Evolutionary conservation across 805 yeast species (phyloP), one percentile per base, ranked within the genome.

Genomic region (Millerozyma acaciae): DNA sequence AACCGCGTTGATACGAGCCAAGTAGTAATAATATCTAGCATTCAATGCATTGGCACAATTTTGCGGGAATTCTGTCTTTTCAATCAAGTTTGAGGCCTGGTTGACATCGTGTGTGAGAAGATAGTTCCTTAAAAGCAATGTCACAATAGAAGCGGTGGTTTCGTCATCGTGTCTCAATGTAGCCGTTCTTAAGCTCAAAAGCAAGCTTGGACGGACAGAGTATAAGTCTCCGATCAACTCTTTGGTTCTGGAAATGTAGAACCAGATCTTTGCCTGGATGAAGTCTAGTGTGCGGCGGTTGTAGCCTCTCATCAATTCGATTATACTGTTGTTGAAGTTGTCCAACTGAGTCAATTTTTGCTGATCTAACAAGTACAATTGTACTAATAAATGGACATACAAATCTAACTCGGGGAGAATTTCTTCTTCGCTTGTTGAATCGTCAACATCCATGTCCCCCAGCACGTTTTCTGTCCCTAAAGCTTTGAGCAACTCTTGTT

Each of bases 141-240:
- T 87, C 35, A 87, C 82, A 34, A 89, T 68, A 44, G 86, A 78
- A 4, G 96, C 96, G 38, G 84, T 84, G 1, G 96, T 87, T 61
- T 93, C 98, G 37, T 75, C 73, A 56, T 93, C 97, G 53, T 90
- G 96, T 49, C 96, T 81, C 45, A 93, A 73, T 13, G 95, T 79
- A 3, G 97, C 88, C 4, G 93, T 82, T 62, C 96, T 79, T 49
- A 93, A 70, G 8, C 84, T 86, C 15, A 70, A 62, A 57, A 87
- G 75, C 55, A 90, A 69, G 25, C 73, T 77, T 5, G 86, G 74
- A 55, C 95, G 76, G 33, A 85, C 65, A n/a, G 75, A 58, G 31
- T 70, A 64, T 38, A 76, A 62, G 44, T 78, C 70, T 18, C 51
- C 50, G 19, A 66, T 52, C 35, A 80, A 62, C 64, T 90, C 97